Conservation (phyloP, 164 flowering plant genomes). For the Amborella trichopoda region DNA sequence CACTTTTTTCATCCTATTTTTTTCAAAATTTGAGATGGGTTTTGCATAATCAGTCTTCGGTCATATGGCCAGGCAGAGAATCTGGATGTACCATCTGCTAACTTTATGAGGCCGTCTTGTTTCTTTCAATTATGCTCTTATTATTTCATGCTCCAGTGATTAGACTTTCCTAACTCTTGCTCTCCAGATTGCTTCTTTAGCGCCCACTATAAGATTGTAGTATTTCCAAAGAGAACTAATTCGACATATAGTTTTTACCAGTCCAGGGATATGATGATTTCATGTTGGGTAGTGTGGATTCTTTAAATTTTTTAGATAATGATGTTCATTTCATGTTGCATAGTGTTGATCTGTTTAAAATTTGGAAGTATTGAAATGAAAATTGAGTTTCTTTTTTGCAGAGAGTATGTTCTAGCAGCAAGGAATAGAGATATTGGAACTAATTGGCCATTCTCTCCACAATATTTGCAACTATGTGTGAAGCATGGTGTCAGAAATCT, state of each 20-base stretch:
- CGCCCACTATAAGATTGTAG: too few species aligned
- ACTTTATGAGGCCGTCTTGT: too few species aligned
- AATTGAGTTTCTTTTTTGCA: slow-evolving; percentile 20
- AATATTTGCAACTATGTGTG: slow-evolving; percentile 57
- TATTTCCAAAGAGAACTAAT: too few species aligned
- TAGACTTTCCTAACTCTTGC: too few species aligned
- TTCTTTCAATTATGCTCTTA: too few species aligned
- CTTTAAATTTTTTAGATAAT: neutral
- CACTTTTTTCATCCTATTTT: neutral
- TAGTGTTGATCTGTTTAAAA: neutral
- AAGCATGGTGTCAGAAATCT: slow-evolving; percentile 66
- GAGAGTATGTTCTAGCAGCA: slow-evolving; percentile 57
- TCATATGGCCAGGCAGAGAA: too few species aligned
- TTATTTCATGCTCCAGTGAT: too few species aligned
- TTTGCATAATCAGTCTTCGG: too few species aligned
- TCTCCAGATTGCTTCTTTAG: too few species aligned
- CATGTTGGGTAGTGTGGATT: neutral
- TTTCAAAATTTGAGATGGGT: neutral
- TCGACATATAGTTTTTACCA: neutral
- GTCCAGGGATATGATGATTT: too few species aligned
- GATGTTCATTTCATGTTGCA: neutral
- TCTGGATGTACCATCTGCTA: too few species aligned
- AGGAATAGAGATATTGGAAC: slow-evolving; percentile 56
- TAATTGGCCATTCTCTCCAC: slow-evolving; percentile 78
- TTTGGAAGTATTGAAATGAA: neutral